These are phyloP conservation scores for Brachypodium distachyon DNA, from an alignment of 202 grass and related monocot species.

Conservation along the genomic window DNA sequence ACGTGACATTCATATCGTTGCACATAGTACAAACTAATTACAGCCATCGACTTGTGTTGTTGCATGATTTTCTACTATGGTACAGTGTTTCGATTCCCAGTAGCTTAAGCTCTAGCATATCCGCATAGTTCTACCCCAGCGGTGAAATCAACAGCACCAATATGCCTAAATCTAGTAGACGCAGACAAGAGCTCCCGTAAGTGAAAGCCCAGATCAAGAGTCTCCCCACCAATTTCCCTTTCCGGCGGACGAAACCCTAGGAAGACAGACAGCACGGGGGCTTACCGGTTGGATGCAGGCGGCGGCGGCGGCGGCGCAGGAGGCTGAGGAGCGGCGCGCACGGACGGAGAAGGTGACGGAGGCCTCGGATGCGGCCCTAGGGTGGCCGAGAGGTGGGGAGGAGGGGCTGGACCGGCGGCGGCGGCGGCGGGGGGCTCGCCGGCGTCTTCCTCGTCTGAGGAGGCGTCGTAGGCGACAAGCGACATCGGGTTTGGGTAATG, in stretches of 20 bases:
- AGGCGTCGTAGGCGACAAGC: slow-evolving; percentile 46
- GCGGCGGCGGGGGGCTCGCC: slow-evolving; percentile 17
- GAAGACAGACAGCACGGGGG: neutral
- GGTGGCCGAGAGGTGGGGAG: neutral
- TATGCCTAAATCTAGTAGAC: neutral
- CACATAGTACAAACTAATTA: neutral
- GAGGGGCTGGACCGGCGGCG: neutral
- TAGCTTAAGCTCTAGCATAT: neutral
- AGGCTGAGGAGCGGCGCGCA: neutral
- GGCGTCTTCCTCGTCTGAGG: slow-evolving; percentile 51
- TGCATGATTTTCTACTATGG: neutral
- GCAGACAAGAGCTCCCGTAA: neutral
- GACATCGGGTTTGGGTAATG: slow-evolving; percentile 22
- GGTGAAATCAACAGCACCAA: neutral
- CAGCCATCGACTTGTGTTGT: neutral
- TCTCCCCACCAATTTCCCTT: neutral
- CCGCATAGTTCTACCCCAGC: neutral
- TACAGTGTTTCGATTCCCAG: neutral
- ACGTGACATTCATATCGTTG: neutral
- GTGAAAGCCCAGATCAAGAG: neutral
- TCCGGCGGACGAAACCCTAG: slow-evolving; percentile 24
- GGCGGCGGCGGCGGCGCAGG: slow-evolving; percentile 4
- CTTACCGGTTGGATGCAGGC: slow-evolving; percentile 21
- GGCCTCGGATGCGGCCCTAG: slow-evolving; percentile 21
- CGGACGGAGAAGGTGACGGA: neutral